Evolutionary conservation across 345 rosid species (phyloP), one percentile per base, ranked within the genome.

Genomic region (Eucalyptus victrix): DNA sequence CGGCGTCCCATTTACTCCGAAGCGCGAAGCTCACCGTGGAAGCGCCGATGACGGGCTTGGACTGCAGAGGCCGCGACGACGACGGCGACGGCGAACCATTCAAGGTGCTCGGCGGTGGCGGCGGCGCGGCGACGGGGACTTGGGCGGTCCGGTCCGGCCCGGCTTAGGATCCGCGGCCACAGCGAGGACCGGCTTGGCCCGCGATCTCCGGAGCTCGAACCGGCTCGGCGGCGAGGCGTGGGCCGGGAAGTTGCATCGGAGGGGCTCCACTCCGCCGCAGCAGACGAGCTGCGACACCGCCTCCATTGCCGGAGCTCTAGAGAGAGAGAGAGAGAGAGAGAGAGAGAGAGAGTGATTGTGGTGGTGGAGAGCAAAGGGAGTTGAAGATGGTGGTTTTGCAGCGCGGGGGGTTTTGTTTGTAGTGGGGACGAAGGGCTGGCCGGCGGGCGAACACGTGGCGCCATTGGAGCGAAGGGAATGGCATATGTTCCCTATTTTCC

Each of bases 81-180:
- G 95, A 87, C 49, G 92, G 89, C 13, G 87, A 86, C 23, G 95
- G 89, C 50, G 96, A 93, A 8, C 85, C 85, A 2, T 76, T 76
- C 89, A 95, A 95, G 86, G 94, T 94, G n/a, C 88, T 28, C 58
- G 58, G 87, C 28, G 92, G 85, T 13, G 96, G 80, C 28, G 92
- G 85, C 18, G 96, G 80, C 89, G 37, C 88, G 86, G 86, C 30
- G 91, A 86, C 28, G 92, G 85, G 8, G 97, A 87, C 89, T 90
- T 90, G 19, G 92, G 80, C n/a, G 93, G 90, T 15, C 89, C 90
- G 24, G 94, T 91, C 87, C 89, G 93, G 10, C 93, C 65, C 40
- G 98, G 96, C 90, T 95, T 97, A 30, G 98, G 95, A 40, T 97
- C 97, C 76, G 98, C 91, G 26, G 98, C 96, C 67, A 97, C 93